phyloP scores from a whole-genome alignment of 371 early-diverging fungal species.

The Enterospora canceri region DNA sequence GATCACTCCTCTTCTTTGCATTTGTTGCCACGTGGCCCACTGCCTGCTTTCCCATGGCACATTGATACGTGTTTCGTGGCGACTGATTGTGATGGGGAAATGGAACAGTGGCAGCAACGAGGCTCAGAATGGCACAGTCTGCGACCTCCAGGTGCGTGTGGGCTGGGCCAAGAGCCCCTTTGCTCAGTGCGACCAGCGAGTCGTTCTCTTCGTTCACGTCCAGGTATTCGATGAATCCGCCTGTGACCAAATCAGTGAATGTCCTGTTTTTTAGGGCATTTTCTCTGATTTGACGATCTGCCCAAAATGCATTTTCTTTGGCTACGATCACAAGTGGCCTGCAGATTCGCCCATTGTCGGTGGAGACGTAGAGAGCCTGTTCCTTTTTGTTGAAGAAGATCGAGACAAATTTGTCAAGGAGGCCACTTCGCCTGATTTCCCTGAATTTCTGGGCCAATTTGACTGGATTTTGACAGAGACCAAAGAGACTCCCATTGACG shows the following conservation, averaged over 20 bases:
- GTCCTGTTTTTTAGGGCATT: constrained; percentile 55
- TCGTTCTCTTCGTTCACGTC: constrained; percentile 97
- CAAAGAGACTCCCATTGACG: constrained; percentile 76
- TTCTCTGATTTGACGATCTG: not conserved
- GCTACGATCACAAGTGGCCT: constrained; percentile 90
- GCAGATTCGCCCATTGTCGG: constrained; percentile 93
- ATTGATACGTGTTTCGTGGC: constrained; percentile 95
- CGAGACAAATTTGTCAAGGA: constrained; percentile 75
- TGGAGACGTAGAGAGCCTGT: constrained; percentile 72
- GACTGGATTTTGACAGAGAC: constrained; percentile 66
- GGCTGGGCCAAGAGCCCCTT: constrained; percentile 61
- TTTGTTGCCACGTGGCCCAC: constrained; percentile 90
- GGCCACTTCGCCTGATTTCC: constrained; percentile 68
- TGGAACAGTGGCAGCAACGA: constrained; percentile 93
- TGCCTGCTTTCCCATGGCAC: constrained; percentile 99
- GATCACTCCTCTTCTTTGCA: constrained; percentile 83
- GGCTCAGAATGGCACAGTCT: constrained; percentile 85
- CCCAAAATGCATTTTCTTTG: not conserved
- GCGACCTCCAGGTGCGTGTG: constrained; percentile 94
- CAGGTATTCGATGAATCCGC: constrained; percentile 87
- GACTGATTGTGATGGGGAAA: constrained; percentile 99
- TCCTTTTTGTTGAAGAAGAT: constrained; percentile 73
- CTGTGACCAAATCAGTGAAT: constrained; percentile 74
- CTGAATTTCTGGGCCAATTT: constrained; percentile 70
- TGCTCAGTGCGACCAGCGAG: constrained; percentile 67